Evolutionary conservation across 495 filamentous ascomycete species (phyloP).

Genomic region (Cetradonia linearis): DNA sequence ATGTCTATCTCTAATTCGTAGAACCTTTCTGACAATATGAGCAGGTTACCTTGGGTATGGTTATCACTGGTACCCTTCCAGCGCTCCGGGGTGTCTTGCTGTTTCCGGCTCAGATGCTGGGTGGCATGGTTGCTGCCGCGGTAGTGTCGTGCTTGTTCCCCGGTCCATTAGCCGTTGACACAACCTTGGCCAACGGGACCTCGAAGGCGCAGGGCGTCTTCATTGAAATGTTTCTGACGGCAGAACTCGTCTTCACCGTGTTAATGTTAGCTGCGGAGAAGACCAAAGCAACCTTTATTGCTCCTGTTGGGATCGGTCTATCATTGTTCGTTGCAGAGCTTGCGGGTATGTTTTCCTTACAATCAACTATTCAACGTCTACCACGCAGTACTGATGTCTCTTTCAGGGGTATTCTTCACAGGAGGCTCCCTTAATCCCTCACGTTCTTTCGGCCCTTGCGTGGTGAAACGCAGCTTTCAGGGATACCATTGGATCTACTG

Average conservation of each 20-base stretch:
- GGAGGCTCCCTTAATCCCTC: constrained; percentile 66
- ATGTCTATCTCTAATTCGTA: too few species aligned
- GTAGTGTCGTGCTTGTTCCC: constrained; percentile 32
- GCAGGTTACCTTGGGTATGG: constrained; percentile 40
- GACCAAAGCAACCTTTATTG: constrained; percentile 35
- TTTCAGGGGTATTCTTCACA: constrained; percentile 55
- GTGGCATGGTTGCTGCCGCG: constrained; percentile 30
- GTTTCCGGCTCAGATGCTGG: constrained; percentile 32
- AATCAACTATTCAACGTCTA: not conserved
- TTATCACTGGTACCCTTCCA: constrained; percentile 29
- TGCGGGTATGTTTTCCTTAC: constrained; percentile 38
- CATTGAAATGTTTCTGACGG: constrained; percentile 34
- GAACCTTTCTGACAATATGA: not conserved
- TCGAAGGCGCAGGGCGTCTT: constrained; percentile 29
- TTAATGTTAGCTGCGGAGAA: constrained; percentile 35
- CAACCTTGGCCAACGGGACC: constrained; percentile 24
- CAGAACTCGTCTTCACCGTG: constrained; percentile 35
- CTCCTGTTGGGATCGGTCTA: constrained; percentile 59
- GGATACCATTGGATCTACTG: constrained; percentile 48
- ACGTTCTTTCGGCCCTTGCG: constrained; percentile 59
- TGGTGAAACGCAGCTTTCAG: constrained; percentile 58
- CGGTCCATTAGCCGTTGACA: constrained; percentile 27
- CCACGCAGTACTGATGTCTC: not conserved
- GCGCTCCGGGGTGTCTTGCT: constrained; percentile 29
- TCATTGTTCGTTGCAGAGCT: constrained; percentile 61